Conservation (phyloP, 169 alveolate genomes). For the Plasmodium coatneyi region DNA sequence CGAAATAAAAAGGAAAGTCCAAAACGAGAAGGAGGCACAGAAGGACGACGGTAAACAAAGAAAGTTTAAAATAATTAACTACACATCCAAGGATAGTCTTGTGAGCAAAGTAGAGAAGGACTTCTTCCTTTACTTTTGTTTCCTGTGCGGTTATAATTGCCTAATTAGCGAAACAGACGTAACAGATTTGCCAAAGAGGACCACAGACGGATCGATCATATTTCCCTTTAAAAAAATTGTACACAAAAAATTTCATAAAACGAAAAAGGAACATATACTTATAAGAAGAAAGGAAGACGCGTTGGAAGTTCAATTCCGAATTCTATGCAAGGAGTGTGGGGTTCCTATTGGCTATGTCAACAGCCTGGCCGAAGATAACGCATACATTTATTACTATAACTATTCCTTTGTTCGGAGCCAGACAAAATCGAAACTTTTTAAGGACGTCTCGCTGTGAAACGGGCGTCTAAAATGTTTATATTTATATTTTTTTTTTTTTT, state of each 20-base stretch:
- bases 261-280: constrained; percentile 27
- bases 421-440: constrained; percentile 40
- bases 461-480: background rate
- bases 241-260: constrained; percentile 60
- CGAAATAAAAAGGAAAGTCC: constrained; percentile 74
- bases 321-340: constrained; percentile 64
- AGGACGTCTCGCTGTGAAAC: background rate
- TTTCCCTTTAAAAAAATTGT: constrained; percentile 38
- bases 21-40: constrained; percentile 57
- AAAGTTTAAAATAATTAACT: constrained; percentile 65
- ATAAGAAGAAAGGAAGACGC: constrained; percentile 40
- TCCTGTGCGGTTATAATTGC: constrained; percentile 71
- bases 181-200: constrained; percentile 45
- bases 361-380: constrained; percentile 26
- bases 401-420: constrained; percentile 53
- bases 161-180: constrained; percentile 71
- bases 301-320: constrained; percentile 49
- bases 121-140: constrained; percentile 65
- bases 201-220: constrained; percentile 56
- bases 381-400: constrained; percentile 46
- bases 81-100: constrained; percentile 67
- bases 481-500: background rate
- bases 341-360: constrained; percentile 64
- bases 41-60: constrained; percentile 50
- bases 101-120: constrained; percentile 54